phyloP scores from a whole-genome alignment of 2,329 filamentous ascomycete genomes.

The Calonectria naviculata region DNA sequence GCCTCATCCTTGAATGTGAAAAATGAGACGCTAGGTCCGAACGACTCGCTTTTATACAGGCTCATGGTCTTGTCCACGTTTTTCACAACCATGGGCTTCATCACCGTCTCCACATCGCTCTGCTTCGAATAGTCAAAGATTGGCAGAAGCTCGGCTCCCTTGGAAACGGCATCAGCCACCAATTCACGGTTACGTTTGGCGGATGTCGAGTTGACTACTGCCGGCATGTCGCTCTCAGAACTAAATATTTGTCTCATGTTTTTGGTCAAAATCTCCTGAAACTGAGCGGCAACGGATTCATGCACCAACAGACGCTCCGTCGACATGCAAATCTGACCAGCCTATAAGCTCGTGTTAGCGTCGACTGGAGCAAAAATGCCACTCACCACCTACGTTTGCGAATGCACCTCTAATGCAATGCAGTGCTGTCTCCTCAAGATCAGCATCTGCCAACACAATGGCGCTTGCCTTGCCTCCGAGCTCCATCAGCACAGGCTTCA shows the following conservation, averaged over 20 bases:
- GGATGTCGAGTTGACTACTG: constrained; percentile 12
- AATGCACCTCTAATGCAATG: constrained; percentile 60
- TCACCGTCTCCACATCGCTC: constrained; percentile 3
- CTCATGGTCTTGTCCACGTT: constrained; percentile 8
- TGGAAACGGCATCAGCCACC: constrained; percentile 13
- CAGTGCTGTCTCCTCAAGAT: constrained; percentile 76
- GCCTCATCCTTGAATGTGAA: constrained; percentile 7
- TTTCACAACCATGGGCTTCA: constrained; percentile 16
- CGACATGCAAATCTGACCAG: constrained; percentile 86
- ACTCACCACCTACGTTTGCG: constrained; percentile 16
- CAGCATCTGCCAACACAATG: constrained; percentile 83
- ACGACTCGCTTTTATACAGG: constrained; percentile 19
- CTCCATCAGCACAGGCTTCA: constrained; percentile 85
- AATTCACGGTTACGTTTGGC: constrained; percentile 17
- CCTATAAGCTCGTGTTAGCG: not conserved
- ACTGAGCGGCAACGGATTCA: constrained; percentile 10
- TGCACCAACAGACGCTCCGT: constrained; percentile 53
- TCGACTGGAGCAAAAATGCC: not conserved
- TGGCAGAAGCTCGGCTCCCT: constrained; percentile 12
- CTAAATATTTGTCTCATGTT: constrained; percentile 12
- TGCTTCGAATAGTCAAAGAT: constrained; percentile 7
- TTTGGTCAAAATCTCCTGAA: constrained; percentile 2
- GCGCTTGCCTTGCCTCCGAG: constrained; percentile 84
- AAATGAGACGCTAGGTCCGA: constrained; percentile 23
- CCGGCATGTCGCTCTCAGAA: constrained; percentile 2